Evolutionary conservation across 1,139 yeast species (phyloP).

Genomic region (Saccharomyces hybrid): DNA sequence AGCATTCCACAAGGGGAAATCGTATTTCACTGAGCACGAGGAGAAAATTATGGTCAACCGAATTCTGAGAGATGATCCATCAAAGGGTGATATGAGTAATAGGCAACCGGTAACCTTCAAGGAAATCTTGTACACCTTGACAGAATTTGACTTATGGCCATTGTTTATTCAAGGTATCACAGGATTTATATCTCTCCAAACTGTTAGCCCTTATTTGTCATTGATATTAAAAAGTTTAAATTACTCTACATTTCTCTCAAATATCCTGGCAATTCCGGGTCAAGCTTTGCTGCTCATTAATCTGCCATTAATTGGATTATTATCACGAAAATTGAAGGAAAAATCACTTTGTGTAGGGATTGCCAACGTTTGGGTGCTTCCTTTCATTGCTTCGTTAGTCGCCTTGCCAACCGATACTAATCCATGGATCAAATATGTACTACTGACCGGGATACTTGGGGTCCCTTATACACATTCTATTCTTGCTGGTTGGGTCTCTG

Average conservation of each 20-base stretch:
- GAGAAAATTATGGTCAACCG: constrained; percentile 54
- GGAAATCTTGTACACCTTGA: constrained; percentile 25
- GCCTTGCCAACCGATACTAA: too few species aligned
- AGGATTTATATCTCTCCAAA: constrained; percentile 37
- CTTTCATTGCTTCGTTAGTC: too few species aligned
- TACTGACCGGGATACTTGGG: too few species aligned
- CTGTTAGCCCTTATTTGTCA: constrained; percentile 38
- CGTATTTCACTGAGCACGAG: constrained; percentile 37
- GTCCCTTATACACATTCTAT: too few species aligned
- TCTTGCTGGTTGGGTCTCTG: too few species aligned
- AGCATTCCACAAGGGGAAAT: neutral
- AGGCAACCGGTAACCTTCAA: constrained; percentile 44
- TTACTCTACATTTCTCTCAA: constrained; percentile 39
- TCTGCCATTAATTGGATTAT: constrained; percentile 26
- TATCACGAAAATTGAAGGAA: too few species aligned
- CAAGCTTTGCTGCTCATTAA: constrained; percentile 36
- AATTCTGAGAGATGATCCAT: constrained; percentile 56
- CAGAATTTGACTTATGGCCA: neutral
- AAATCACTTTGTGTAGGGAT: too few species aligned
- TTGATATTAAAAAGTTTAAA: constrained; percentile 39
- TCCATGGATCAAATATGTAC: too few species aligned
- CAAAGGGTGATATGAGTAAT: constrained; percentile 62
- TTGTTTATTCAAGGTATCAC: constrained; percentile 24
- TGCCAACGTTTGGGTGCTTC: too few species aligned
- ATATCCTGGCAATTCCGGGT: constrained; percentile 44